Evolutionary conservation across 257 asterid genomes (phyloP), one percentile per base, ranked within the genome.

Genomic region (Solanum microdontum): DNA sequence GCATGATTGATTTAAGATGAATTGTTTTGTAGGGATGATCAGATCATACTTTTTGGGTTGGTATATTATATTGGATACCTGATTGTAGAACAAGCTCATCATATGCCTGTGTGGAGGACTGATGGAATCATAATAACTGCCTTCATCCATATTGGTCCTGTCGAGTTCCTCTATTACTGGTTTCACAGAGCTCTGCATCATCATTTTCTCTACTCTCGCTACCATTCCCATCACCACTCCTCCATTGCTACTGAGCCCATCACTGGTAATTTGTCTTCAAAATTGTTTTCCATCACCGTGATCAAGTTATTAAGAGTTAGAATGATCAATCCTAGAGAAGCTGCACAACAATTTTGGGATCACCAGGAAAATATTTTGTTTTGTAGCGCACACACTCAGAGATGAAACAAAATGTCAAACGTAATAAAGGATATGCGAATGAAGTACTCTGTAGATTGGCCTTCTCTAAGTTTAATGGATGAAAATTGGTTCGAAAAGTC

Each of bases 191-290:
- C 94, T 0, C 85, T 95, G 77, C 98, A 95, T 91, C 96, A 95
- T 87, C 98, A 95, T 48, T 95, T 40, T 62, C 96, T 95, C 90
- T 94, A 94, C 92, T 91, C 98, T 15, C 86, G 96, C 62, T 95
- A 93, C 86, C 98, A 95, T n/a, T 95, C 98, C 6, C 98, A 95
- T 90, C 98, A 95, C 77, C 98, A 94, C 23, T 94, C 98, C 40
- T 93, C 97, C 91, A 92, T 95, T 9, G 95, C 89, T 90, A 93
- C 96, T 8, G 96, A 95, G 91, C 98, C 97, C 64, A 93, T 94
- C 3, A 87, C 98, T 14, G 93, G 98, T 95, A 92, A 82, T 88
- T 37, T 24, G 9, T 24, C 58, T 19, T 74, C 45, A 36, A 74
- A 11, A 23, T 15, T 32, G 40, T 6, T 70, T 30, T 70, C 40